Evolutionary conservation across 1,139 yeast genomes (phyloP).

Genomic region (Meyerozyma guilliermondii): DNA sequence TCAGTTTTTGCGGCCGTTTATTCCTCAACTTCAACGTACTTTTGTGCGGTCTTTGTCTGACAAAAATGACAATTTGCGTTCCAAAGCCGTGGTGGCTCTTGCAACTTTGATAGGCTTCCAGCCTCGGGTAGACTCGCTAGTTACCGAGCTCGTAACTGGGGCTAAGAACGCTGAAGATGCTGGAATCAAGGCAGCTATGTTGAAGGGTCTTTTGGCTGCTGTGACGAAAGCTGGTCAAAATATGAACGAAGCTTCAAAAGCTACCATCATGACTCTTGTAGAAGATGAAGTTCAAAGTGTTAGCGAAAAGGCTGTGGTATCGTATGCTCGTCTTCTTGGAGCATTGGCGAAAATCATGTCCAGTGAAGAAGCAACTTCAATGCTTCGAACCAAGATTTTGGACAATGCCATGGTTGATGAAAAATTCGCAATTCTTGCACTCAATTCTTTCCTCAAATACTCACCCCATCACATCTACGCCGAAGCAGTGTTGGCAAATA

Average conservation of each 20-base stretch:
- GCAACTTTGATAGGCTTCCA: slow-evolving; percentile 85
- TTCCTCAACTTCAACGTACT: slow-evolving; percentile 96
- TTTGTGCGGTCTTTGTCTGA: slow-evolving; percentile 90
- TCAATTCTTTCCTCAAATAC: slow-evolving; percentile 77
- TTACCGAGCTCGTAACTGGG: slow-evolving; percentile 75
- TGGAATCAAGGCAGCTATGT: slow-evolving; percentile 81
- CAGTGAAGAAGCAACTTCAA: slow-evolving; percentile 57
- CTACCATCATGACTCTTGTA: slow-evolving; percentile 65
- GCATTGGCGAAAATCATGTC: slow-evolving; percentile 67
- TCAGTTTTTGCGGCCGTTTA: slow-evolving; percentile 86
- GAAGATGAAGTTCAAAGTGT: slow-evolving; percentile 60
- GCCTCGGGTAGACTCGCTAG: slow-evolving; percentile 90
- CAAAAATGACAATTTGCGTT: slow-evolving; percentile 67
- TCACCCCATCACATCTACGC: slow-evolving; percentile 60
- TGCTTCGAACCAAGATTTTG: slow-evolving; percentile 59
- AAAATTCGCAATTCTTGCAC: slow-evolving; percentile 63
- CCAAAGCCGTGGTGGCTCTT: slow-evolving; percentile 86
- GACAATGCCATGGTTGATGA: slow-evolving; percentile 19
- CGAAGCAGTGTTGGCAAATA: slow-evolving; percentile 43
- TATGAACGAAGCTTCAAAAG: slow-evolving; percentile 70
- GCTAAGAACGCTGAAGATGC: slow-evolving; percentile 53
- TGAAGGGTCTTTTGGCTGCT: slow-evolving; percentile 80
- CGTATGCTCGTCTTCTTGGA: slow-evolving; percentile 77
- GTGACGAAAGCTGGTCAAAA: slow-evolving; percentile 74
- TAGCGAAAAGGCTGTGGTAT: slow-evolving; percentile 58